Evolutionary conservation across 2,329 filamentous ascomycete genomes (phyloP).

Genomic region (Talaromyces sp.): DNA sequence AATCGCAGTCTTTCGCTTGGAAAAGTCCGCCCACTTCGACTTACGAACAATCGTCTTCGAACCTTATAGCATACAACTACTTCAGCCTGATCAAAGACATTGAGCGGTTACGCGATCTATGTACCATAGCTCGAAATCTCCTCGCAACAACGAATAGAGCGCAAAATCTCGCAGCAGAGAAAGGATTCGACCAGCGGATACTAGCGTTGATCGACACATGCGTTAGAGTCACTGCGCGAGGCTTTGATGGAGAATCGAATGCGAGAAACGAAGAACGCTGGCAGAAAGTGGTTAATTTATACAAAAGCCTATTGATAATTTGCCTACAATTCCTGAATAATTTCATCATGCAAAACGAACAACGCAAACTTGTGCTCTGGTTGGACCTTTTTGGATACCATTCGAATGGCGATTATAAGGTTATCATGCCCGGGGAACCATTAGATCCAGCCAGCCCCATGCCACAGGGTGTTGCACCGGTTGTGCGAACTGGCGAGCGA

Average conservation of each 20-base stretch:
- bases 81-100: slow-evolving; percentile 59
- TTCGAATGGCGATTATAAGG: slow-evolving; percentile 44
- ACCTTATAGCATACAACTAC: slow-evolving; percentile 60
- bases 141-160: slow-evolving; percentile 59
- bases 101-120: slow-evolving; percentile 59
- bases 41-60: slow-evolving; percentile 58
- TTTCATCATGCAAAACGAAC: slow-evolving; percentile 63
- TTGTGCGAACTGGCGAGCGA: slow-evolving; percentile 43
- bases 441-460: slow-evolving; percentile 35
- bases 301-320: slow-evolving; percentile 63
- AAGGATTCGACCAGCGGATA: slow-evolving; percentile 59
- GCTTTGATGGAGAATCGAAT: slow-evolving; percentile 62
- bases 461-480: slow-evolving; percentile 39
- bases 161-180: slow-evolving; percentile 61
- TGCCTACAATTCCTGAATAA: slow-evolving; percentile 66
- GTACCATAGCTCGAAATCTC: slow-evolving; percentile 60
- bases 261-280: slow-evolving; percentile 61
- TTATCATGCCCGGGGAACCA: slow-evolving; percentile 43
- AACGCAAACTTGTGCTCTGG: slow-evolving; percentile 63
- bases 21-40: slow-evolving; percentile 55
- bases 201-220: slow-evolving; percentile 61
- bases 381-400: slow-evolving; percentile 61
- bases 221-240: slow-evolving; percentile 61
- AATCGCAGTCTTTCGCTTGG: slow-evolving; percentile 59
- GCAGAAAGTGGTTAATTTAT: slow-evolving; percentile 63